Conservation (phyloP, 108 stramenopile genomes). For the Pseudonitzschia delicatissima region DNA sequence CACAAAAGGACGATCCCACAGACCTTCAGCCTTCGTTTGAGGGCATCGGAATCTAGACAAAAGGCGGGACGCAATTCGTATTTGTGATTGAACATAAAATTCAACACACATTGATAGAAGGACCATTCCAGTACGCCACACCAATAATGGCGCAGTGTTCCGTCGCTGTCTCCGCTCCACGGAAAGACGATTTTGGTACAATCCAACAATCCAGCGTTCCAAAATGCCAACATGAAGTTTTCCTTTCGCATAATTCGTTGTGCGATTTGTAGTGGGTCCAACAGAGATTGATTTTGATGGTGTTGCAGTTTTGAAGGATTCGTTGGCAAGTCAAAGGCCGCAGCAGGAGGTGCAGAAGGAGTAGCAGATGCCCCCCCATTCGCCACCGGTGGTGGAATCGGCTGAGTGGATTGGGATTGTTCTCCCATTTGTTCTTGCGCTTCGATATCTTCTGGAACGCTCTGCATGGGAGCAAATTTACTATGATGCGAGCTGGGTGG, state of each 20-base stretch:
- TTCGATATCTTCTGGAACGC: no score
- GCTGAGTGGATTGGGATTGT: neutral
- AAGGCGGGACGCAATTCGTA: slow-evolving; percentile 87
- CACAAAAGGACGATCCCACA: slow-evolving; percentile 89
- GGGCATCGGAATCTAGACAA: slow-evolving; percentile 68
- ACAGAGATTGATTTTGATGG: neutral
- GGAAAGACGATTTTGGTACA: neutral
- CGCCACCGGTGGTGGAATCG: neutral
- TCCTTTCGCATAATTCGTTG: slow-evolving; percentile 93
- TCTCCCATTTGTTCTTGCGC: neutral
- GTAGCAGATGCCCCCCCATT: neutral
- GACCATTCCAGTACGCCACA: slow-evolving; percentile 59
- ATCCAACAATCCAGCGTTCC: slow-evolving; percentile 73
- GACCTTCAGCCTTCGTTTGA: slow-evolving; percentile 73
- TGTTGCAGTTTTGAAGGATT: slow-evolving; percentile 2
- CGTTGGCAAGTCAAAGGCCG: slow-evolving; percentile 33
- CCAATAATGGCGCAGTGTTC: slow-evolving; percentile 38
- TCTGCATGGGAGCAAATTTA: no score
- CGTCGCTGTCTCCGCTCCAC: slow-evolving; percentile 34
- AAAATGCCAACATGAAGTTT: slow-evolving; percentile 94
- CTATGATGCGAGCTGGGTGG: neutral
- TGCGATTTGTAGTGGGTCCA: slow-evolving; percentile 71
- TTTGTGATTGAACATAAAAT: slow-evolving; percentile 96
- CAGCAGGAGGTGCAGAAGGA: neutral
- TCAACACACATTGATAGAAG: slow-evolving; percentile 88